phyloP scores from a whole-genome alignment of 352 stramenopile species.

The Phytophthora rubi region DNA sequence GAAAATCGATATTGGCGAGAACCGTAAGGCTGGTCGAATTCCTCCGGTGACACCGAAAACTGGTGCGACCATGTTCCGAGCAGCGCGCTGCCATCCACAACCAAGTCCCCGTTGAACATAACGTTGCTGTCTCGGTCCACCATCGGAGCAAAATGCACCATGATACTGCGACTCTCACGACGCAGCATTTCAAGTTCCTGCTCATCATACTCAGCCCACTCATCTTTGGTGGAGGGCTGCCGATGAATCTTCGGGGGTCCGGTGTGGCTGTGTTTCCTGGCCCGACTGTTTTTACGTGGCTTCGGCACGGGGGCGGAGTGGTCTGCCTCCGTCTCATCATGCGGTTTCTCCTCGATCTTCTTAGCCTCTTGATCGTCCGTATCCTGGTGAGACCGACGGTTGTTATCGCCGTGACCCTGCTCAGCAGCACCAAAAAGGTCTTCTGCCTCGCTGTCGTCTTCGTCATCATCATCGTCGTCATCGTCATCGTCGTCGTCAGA shows the following conservation, averaged over 20 bases:
- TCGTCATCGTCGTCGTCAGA: slow-evolving; percentile 52
- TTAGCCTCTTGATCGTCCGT: slow-evolving; percentile 3
- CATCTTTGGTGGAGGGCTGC: slow-evolving; percentile 53
- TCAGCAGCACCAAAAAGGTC: slow-evolving; percentile 39
- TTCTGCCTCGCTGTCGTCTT: slow-evolving; percentile 46
- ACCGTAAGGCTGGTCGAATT: slow-evolving; percentile 44
- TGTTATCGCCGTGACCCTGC: background rate
- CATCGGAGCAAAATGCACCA: slow-evolving; percentile 70
- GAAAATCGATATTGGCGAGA: slow-evolving; percentile 53
- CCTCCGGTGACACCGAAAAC: slow-evolving; percentile 47
- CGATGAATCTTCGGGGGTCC: slow-evolving; percentile 16
- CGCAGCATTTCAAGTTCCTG: slow-evolving; percentile 69
- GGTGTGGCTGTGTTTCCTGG: slow-evolving; percentile 19
- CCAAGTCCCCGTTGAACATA: slow-evolving; percentile 64
- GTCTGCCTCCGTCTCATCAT: slow-evolving; percentile 3
- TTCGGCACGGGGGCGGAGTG: slow-evolving; percentile 15
- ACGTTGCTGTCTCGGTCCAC: slow-evolving; percentile 71
- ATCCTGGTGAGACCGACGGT: slow-evolving; percentile 1
- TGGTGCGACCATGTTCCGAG: slow-evolving; percentile 77
- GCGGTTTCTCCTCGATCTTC: slow-evolving; percentile 17
- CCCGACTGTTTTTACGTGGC: slow-evolving; percentile 22
- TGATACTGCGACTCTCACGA: slow-evolving; percentile 63
- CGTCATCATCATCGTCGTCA: slow-evolving; percentile 47
- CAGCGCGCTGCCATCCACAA: slow-evolving; percentile 61
- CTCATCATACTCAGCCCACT: slow-evolving; percentile 72